Evolutionary conservation across 1,284 basidiomycete species (phyloP).

Genomic region (Cutaneotrichosporon sp.): DNA sequence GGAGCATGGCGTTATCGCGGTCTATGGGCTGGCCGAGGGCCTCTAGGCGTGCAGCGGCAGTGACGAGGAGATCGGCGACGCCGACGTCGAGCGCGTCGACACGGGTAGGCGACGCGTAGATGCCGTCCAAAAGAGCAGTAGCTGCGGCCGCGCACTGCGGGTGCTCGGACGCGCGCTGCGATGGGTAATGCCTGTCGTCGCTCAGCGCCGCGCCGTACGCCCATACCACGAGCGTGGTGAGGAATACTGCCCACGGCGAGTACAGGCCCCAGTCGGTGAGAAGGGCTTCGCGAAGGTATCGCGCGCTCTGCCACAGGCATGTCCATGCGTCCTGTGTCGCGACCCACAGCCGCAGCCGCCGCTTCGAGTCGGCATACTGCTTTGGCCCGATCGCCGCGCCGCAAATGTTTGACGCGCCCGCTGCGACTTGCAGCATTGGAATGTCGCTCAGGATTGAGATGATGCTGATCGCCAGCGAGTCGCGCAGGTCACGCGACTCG

Average conservation of each 20-base stretch:
- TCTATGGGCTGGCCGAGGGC: conserved; percentile 11
- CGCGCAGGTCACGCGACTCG: conserved; percentile 34
- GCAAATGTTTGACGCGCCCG: conserved; percentile 32
- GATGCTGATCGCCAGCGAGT: conserved; percentile 37
- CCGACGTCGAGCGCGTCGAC: conserved; percentile 13
- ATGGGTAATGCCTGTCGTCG: neutral
- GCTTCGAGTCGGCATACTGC: conserved; percentile 33
- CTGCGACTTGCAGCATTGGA: conserved; percentile 40
- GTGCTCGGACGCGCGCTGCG: conserved; percentile 3
- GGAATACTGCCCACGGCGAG: conserved; percentile 35
- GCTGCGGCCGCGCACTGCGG: conserved; percentile 1
- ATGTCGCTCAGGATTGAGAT: conserved; percentile 41
- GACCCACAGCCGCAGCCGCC: conserved; percentile 33
- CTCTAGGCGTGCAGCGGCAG: conserved; percentile 18
- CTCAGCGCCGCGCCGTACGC: conserved; percentile 19
- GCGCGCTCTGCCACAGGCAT: conserved; percentile 40
- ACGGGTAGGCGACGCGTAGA: conserved; percentile 14
- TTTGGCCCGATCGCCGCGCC: conserved; percentile 30
- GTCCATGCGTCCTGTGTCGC: conserved; percentile 40
- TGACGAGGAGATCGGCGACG: conserved; percentile 19
- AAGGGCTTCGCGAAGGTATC: conserved; percentile 35
- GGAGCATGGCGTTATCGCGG: conserved; percentile 14
- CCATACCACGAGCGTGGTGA: conserved; percentile 37
- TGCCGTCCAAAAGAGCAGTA: conserved; percentile 18
- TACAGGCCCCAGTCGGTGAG: conserved; percentile 37